These are phyloP conservation scores for Fomitopsis palustris DNA, from an alignment of 1,284 basidiomycete genomes.

Conservation along the genomic window DNA sequence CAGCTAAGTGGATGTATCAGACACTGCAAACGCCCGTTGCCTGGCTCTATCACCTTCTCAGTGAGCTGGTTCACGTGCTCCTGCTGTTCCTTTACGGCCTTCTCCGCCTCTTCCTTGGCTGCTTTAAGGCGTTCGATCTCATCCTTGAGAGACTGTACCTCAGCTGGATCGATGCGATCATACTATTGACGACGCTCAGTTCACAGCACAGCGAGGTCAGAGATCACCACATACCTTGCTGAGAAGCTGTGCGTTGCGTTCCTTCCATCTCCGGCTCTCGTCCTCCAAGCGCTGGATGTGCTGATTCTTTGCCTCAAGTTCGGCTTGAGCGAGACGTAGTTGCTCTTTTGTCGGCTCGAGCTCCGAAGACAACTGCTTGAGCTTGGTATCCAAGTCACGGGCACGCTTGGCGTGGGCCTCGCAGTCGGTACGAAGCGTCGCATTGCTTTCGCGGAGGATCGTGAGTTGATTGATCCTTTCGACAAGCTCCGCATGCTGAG, in stretches of 20 bases:
- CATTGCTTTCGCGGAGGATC: conserved; percentile 85
- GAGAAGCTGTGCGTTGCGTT: conserved; percentile 76
- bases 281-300: conserved; percentile 75
- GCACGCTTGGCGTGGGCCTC: conserved; percentile 65
- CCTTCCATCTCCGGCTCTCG: conserved; percentile 83
- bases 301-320: conserved; percentile 67
- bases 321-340: conserved; percentile 64
- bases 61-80: conserved; percentile 28
- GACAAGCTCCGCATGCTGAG: conserved; percentile 81
- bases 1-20: conserved; percentile 6
- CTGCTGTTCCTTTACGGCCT: conserved; percentile 36
- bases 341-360: conserved; percentile 78
- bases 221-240: conserved; percentile 52
- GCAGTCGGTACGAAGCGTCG: conserved; percentile 76
- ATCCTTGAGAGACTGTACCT: conserved; percentile 78
- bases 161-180: conserved; percentile 85
- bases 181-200: conserved; percentile 45
- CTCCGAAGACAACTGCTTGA: conserved; percentile 58
- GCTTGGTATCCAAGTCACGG: conserved; percentile 59
- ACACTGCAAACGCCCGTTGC: too few relatives aligned
- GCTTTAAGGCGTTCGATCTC: conserved; percentile 58
- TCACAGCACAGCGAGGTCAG: neutral
- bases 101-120: conserved; percentile 39
- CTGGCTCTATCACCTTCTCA: conserved; percentile 9
- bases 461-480: conserved; percentile 88